Base-by-base conservation (phyloP, 768 basidiomycete species). In the Amanita exitialis region DNA sequence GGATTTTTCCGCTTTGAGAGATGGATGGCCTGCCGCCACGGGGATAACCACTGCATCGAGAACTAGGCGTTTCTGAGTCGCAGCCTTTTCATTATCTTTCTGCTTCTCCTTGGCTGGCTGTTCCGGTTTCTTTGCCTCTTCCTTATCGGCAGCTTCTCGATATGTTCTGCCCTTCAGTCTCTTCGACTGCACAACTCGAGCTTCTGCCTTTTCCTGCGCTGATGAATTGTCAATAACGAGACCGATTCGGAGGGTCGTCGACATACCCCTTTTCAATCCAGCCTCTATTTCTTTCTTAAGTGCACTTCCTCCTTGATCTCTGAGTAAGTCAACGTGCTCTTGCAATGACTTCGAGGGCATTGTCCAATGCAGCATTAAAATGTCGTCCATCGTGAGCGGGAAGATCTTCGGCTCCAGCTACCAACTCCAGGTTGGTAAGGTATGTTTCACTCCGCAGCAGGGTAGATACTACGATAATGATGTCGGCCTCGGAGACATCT, bases 321-420 rank as follows among this genome's bases (percentile, higher is more conserved):
- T 75, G 15, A 97, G 67, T 5, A 76, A 72, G 28, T 86, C 80
- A 3, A 86, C 81, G 56, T 95, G 91, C 1, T 61, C 64, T 58
- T 73, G 71, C 34, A 95, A 68, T 1, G 76, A 69, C 7, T n/a
- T 68, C 69, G 46, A 87, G 66, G 20, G 77, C 72, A 38, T 78
- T 74, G 16, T 86, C 80, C 18, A 95, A 71, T 27, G 86, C 78
- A n/a, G 84, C 83, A 47, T 86, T 83, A 74, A 94, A 96, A 69
- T 91, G 91, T 16, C 94, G 81, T 10, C 90, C 90, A 30, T 90
- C 86, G 30, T 81, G 78, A n/a, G 69, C 66, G 1, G 90, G 90
- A 32, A 93, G 71, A 15, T 78, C 66, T 2, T 85, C 82, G 6
- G 74, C 82, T 5, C 75, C 86, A 3, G 82, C 78, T 38, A 93